Percentiles rank a stretch among this genome's conserved stretches.
phyloP scores from a whole-genome alignment of 495 filamentous ascomycete genomes.

The Xylaria longipes region DNA sequence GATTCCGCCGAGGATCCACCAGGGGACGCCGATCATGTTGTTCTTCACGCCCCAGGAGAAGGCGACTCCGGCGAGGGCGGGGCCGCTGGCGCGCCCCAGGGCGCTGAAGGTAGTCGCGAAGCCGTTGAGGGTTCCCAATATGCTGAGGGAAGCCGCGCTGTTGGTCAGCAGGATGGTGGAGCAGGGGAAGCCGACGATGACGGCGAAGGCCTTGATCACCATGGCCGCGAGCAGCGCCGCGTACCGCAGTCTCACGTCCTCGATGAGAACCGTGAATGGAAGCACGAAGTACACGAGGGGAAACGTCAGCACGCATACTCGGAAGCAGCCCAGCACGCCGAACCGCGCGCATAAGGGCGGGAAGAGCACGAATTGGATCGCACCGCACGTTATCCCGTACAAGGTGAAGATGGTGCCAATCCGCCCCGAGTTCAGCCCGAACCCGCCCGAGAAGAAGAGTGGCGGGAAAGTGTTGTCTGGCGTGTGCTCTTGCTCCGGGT shows the following conservation, averaged over 20 bases:
- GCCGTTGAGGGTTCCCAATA: conserved; percentile 90
- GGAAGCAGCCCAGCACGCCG: conserved; percentile 74
- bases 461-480: conserved; percentile 69
- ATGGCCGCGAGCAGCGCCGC: conserved; percentile 61
- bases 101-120: conserved; percentile 81
- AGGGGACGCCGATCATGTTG: conserved; percentile 77
- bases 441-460: conserved; percentile 80
- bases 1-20: conserved; percentile 73
- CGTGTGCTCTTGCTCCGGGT: conserved; percentile 58
- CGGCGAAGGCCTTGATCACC: conserved; percentile 70
- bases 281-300: conserved; percentile 75
- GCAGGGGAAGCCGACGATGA: conserved; percentile 86
- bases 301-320: conserved; percentile 62
- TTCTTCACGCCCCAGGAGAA: conserved; percentile 74
- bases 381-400: conserved; percentile 72
- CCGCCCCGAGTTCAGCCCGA: conserved; percentile 69
- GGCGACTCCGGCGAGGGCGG: conserved; percentile 67
- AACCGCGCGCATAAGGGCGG: conserved; percentile 69
- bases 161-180: conserved; percentile 91
- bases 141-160: conserved; percentile 71
- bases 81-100: conserved; percentile 78
- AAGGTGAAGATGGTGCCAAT: conserved; percentile 81
- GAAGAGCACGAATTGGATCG: conserved; percentile 82
- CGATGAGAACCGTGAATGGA: conserved; percentile 73
- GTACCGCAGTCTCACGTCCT: conserved; percentile 47